Evolutionary conservation across 805 yeast species (phyloP), one percentile per base, ranked within the genome.

Genomic region (Kluyveromyces siamensis): DNA sequence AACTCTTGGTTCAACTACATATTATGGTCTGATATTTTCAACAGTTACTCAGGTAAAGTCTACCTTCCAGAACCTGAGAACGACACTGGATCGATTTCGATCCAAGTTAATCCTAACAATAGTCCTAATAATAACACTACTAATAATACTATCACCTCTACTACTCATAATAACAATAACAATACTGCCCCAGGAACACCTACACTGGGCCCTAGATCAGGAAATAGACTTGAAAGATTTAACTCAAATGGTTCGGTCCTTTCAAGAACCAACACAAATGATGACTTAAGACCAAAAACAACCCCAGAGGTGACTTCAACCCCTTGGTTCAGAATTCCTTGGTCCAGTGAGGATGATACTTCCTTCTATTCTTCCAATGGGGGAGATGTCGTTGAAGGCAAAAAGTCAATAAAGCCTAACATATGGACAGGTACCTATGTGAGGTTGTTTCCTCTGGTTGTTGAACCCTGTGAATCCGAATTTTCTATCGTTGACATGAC

Each of bases 391-490:
- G 33, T 41, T 36, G 35, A 44, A 38, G 43, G 40, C 40, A 44
- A 43, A 2, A 63, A 70, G 2, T 41, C 69, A 4, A 55, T 70
- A 10, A 61, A 66, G 46, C 61, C 69, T 2, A 79, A 80, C 50
- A 70, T 75, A 13, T 82, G 85, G 85, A 67, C 69, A 17, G 68
- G 69, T 9, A 77, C 85, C 2, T 53, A 65, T 16, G 65, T 82
- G 16, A 70, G 60, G 52, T 68, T 82, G 43, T 82, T 84, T 62
- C 70, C 68, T 38, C 68, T 81, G 9, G 70, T 66, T 51, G 69
- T 64, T 42, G 62, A 65, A 5, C 65, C 61, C n/a, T 65, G 65
- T 33, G 70, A 63, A 38, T 43, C 45, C 25, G 72, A 68, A 48
- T 62, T 60, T 25, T 75, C 79, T 6, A 59, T 72, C 13, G 59